Percentiles rank a stretch among this genome's conserved stretches.
phyloP scores from a whole-genome alignment of 2,329 filamentous ascomycete genomes.

The Alternaria sp. region DNA sequence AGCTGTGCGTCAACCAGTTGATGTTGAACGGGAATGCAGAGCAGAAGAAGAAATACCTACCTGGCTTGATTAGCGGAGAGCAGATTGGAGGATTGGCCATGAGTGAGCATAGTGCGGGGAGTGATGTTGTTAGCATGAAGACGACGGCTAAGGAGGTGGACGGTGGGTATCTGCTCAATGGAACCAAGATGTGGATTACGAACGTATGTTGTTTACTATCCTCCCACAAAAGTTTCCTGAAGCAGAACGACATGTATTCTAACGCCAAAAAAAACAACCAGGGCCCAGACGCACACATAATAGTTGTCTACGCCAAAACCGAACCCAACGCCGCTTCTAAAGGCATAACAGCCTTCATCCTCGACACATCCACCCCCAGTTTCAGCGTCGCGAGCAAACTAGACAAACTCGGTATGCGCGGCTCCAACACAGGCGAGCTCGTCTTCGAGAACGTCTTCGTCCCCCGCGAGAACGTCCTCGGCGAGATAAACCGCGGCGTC shows the following conservation, averaged over 20 bases:
- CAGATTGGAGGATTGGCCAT: constrained; percentile 90
- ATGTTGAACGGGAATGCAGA: constrained; percentile 82
- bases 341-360: constrained; percentile 94
- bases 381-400: constrained; percentile 91
- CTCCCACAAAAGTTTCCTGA: not conserved
- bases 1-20: constrained; percentile 95
- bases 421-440: constrained; percentile 94
- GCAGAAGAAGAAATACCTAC: constrained; percentile 84
- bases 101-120: constrained; percentile 90
- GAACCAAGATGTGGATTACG: constrained; percentile 99
- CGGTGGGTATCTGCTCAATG: constrained; percentile 85
- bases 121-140: constrained; percentile 96
- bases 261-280: constrained; percentile 23
- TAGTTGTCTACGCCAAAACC: constrained; percentile 98
- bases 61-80: constrained; percentile 79
- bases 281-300: constrained; percentile 87
- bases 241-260: not conserved
- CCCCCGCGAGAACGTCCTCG: constrained; percentile 80
- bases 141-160: constrained; percentile 81
- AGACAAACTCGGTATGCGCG: constrained; percentile 98
- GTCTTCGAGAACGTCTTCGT: constrained; percentile 92
- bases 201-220: constrained; percentile 66
- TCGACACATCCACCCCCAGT: constrained; percentile 73
- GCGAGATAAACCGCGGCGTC: constrained; percentile 80
- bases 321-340: constrained; percentile 80